phyloP scores from a whole-genome alignment of 1,284 basidiomycete species.

The Cutaneotrichosporon spelunceum region DNA sequence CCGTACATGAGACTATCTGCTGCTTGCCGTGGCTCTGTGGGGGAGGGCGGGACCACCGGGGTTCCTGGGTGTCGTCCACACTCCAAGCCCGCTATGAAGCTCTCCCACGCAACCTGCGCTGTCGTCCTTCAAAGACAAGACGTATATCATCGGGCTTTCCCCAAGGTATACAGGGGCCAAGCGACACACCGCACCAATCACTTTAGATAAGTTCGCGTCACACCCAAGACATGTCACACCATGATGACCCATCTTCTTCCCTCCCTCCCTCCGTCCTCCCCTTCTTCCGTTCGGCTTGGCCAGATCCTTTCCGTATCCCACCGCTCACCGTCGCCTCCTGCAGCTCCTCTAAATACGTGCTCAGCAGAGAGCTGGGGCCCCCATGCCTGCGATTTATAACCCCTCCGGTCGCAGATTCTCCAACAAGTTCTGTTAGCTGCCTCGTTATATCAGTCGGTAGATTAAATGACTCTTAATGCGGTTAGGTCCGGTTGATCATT shows the following conservation, averaged over 20 bases:
- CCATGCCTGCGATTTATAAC: not conserved
- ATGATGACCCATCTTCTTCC: no score
- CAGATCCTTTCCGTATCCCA: not conserved
- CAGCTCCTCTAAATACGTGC: no score
- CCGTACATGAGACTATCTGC: no score
- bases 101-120: no score
- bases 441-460: slow-evolving; percentile 10
- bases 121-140: no score
- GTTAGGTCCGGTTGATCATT: slow-evolving; percentile 8
- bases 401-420: not conserved
- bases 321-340: not conserved
- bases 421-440: not conserved
- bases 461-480: slow-evolving; percentile 8
- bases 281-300: not conserved
- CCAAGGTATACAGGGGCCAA: no score
- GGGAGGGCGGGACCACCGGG: no score
- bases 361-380: no score
- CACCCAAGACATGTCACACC: not conserved
- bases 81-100: no score
- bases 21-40: no score
- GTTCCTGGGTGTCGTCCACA: no score
- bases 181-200: not conserved
- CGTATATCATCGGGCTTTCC: no score
- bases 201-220: not conserved
- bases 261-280: not conserved